Conservation (phyloP, 768 basidiomycete genomes). For the Crassisporium funariophilum region DNA sequence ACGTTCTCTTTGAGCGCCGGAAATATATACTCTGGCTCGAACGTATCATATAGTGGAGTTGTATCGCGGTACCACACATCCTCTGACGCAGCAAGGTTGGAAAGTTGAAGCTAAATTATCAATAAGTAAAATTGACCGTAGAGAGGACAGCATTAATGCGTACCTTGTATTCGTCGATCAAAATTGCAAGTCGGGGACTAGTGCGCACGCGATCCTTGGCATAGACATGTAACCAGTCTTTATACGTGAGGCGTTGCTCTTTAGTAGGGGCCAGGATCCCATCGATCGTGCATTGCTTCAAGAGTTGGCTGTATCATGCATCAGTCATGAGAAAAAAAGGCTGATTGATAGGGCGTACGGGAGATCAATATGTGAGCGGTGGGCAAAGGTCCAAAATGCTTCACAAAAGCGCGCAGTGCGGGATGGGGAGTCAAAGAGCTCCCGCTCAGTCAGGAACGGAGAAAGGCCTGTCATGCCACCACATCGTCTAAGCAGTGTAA, state of each 20-base stretch:
- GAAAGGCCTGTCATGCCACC: constrained; percentile 13
- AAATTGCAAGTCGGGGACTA: constrained; percentile 4
- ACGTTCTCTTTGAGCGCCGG: background rate
- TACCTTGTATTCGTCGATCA: constrained; percentile 18
- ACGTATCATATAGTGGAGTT: constrained; percentile 11
- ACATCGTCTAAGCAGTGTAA: background rate
- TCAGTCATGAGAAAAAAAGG: background rate
- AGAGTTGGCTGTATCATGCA: constrained; percentile 1
- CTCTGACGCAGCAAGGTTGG: background rate
- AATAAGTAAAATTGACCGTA: background rate
- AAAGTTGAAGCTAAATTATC: background rate
- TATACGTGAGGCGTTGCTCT: constrained; percentile 15
- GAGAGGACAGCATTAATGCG: too few species aligned
- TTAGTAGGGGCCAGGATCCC: constrained; percentile 12
- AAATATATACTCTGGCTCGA: constrained; percentile 13
- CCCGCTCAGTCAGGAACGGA: constrained; percentile 16
- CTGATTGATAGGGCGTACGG: constrained; percentile 5
- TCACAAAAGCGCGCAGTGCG: constrained; percentile 19
- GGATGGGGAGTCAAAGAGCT: constrained; percentile 24
- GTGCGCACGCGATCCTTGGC: constrained; percentile 9
- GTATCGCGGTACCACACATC: background rate
- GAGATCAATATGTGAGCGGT: constrained; percentile 7
- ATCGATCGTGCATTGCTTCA: constrained; percentile 2
- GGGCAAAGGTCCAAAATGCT: constrained; percentile 18
- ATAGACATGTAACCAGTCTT: constrained; percentile 24